Conservation (phyloP, 2,329 filamentous ascomycete genomes). For the Colletotrichum graminicola region DNA sequence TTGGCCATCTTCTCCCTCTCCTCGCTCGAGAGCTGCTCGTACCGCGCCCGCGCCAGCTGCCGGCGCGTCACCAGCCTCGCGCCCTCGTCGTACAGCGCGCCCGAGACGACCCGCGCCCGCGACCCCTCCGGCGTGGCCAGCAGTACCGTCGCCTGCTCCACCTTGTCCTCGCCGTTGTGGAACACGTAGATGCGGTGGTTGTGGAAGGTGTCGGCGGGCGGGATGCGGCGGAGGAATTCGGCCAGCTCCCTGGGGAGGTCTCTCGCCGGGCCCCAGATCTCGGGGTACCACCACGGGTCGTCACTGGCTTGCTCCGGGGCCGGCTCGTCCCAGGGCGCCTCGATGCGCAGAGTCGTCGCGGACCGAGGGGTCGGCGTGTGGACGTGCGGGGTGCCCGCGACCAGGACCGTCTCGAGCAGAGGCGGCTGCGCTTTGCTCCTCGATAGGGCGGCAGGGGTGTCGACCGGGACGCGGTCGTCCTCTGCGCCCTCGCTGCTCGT, state of each 20-base stretch:
- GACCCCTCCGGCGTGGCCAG: background rate
- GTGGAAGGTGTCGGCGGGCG: background rate
- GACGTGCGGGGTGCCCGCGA: background rate
- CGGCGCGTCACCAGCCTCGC: background rate
- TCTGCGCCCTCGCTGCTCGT: background rate
- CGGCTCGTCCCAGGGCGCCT: background rate
- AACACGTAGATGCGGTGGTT: background rate
- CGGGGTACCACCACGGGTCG: conserved; percentile 14
- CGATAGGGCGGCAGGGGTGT: background rate
- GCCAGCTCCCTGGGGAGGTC: background rate
- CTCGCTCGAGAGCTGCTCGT: conserved; percentile 2
- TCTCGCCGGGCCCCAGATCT: conserved; percentile 8
- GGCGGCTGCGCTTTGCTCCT: conserved; percentile 4
- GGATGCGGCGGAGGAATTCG: background rate
- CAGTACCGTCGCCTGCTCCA: background rate
- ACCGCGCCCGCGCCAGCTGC: background rate
- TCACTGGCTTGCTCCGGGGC: background rate
- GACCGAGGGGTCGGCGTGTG: background rate
- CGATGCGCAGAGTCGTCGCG: background rate
- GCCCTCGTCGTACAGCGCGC: background rate
- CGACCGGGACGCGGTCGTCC: background rate
- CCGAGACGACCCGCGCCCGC: background rate
- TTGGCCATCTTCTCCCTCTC: background rate
- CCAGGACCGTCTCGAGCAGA: background rate
- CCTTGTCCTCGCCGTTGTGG: background rate